Evolutionary conservation across 345 rosid genomes (phyloP).

Genomic region (Hirschfeldia incana): DNA sequence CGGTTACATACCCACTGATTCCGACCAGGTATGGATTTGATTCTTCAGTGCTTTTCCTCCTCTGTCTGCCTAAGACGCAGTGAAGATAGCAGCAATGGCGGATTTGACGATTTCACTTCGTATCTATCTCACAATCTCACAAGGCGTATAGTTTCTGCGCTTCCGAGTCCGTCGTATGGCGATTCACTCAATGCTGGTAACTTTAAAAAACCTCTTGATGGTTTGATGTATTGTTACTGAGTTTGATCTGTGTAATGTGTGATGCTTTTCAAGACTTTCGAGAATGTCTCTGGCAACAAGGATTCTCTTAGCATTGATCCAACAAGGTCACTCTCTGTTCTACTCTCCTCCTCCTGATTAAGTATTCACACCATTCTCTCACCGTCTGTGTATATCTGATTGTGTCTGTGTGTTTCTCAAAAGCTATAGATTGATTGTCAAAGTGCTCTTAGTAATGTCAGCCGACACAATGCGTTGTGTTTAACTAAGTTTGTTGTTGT

Average conservation of each 20-base stretch:
- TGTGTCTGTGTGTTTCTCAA: background rate
- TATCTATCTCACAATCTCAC: constrained; percentile 10
- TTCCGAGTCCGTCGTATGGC: constrained; percentile 42
- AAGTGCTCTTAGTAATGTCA: background rate
- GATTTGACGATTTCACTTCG: no score
- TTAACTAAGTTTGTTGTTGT: background rate
- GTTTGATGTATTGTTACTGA: background rate
- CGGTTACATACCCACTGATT: no score
- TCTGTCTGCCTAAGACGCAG: no score
- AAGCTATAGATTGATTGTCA: constrained; percentile 1
- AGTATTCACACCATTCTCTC: background rate
- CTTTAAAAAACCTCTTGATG: constrained; percentile 14
- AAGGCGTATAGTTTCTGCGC: constrained; percentile 43
- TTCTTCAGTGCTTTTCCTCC: no score
- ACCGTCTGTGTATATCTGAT: no score
- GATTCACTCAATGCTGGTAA: constrained; percentile 43
- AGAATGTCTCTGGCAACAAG: constrained; percentile 44
- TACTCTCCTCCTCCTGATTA: background rate
- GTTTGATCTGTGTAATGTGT: constrained; percentile 18
- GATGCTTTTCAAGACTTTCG: constrained; percentile 53
- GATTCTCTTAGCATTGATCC: constrained; percentile 35
- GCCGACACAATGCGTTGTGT: no score
- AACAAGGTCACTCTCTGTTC: constrained; percentile 47
- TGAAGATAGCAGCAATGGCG: no score
- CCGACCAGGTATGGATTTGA: no score